Evolutionary conservation across 257 asterid species (phyloP).

Genomic region (Solanum chilense): DNA sequence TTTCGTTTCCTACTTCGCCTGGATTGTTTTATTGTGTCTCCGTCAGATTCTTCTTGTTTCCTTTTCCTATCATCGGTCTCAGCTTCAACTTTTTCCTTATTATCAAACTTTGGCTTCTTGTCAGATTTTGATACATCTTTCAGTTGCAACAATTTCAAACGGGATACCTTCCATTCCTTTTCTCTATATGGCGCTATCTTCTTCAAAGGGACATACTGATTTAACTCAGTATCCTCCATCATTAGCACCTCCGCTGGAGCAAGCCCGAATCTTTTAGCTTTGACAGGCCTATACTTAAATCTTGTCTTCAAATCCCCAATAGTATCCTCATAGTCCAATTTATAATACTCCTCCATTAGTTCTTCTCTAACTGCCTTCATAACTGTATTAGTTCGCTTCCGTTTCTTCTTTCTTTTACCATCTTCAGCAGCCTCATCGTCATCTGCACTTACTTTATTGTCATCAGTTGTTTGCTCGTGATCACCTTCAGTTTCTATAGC

Average conservation of each 20-base stretch:
- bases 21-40: slow-evolving; percentile 17
- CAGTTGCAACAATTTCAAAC: slow-evolving; percentile 26
- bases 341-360: slow-evolving; percentile 74
- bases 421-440: slow-evolving; percentile 16
- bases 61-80: slow-evolving; percentile 9
- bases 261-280: slow-evolving; percentile 49
- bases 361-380: slow-evolving; percentile 38
- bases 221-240: slow-evolving; percentile 63
- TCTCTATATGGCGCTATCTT: slow-evolving; percentile 75
- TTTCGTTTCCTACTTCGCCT: slow-evolving; percentile 38
- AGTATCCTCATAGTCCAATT: slow-evolving; percentile 77
- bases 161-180: slow-evolving; percentile 74
- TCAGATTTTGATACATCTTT: slow-evolving; percentile 4
- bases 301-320: slow-evolving; percentile 76
- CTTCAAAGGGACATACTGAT: slow-evolving; percentile 67
- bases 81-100: slow-evolving; percentile 12
- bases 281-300: slow-evolving; percentile 59
- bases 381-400: slow-evolving; percentile 31
- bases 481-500: slow-evolving; percentile 8
- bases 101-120: slow-evolving; percentile 6
- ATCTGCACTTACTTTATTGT: slow-evolving; percentile 13
- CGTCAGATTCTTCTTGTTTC: slow-evolving; percentile 18
- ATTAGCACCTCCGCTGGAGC: slow-evolving; percentile 32
- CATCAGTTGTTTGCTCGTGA: slow-evolving; percentile 13
- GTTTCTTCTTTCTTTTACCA: slow-evolving; percentile 51